phyloP scores from a whole-genome alignment of 768 basidiomycete species.

The Tulasnella calospora region DNA sequence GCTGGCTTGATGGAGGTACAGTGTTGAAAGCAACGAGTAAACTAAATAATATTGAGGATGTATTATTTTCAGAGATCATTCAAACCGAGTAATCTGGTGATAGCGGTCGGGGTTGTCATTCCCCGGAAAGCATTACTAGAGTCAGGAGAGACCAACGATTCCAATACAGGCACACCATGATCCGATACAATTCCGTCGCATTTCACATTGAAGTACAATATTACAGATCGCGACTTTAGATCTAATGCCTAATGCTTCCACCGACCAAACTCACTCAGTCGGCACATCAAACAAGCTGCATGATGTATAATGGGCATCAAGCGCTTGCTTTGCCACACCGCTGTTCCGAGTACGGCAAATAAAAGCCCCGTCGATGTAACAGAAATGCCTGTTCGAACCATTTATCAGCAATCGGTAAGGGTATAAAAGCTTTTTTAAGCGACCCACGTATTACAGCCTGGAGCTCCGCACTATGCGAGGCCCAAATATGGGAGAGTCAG shows the following conservation, averaged over 20 bases:
- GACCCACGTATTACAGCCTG: conserved; percentile 21
- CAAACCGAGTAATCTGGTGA: no score
- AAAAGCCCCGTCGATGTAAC: conserved; percentile 20
- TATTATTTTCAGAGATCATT: no score
- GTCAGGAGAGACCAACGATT: neutral
- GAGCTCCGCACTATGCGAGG: neutral
- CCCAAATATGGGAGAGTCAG: neutral
- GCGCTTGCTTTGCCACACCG: conserved; percentile 12
- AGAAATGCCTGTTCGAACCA: conserved; percentile 16
- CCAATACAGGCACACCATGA: neutral
- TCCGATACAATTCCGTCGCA: neutral
- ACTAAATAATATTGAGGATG: no score
- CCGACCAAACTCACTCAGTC: neutral
- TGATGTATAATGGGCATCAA: conserved; percentile 12
- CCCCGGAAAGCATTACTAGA: no score
- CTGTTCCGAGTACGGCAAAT: conserved; percentile 14
- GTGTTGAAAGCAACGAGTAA: no score
- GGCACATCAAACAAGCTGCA: conserved; percentile 20
- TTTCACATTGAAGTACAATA: neutral
- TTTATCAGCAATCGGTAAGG: neutral
- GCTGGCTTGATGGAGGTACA: no score
- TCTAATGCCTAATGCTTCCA: neutral
- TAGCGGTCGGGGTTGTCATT: no score
- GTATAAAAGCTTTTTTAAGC: neutral
- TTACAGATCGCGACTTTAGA: neutral